A percentile compares a stretch with the other conserved stretches of the same genome.
These are phyloP conservation scores for Boletellus ananiceps DNA, from an alignment of 768 basidiomycete genomes.

Conservation along the genomic window DNA sequence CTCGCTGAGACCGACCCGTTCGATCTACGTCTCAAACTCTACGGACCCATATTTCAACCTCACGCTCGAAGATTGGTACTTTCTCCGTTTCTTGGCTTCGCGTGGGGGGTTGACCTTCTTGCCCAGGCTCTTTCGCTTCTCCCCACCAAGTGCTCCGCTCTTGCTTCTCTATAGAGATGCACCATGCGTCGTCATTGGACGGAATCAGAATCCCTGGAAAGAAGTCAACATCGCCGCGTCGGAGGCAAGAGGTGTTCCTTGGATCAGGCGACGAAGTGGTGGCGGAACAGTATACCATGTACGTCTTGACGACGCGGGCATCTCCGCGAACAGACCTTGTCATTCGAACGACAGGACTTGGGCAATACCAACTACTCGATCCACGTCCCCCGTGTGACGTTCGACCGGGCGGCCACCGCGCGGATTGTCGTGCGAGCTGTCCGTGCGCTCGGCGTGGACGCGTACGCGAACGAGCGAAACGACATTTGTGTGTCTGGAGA, in stretches of 20 bases:
- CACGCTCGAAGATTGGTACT: slow-evolving; percentile 83
- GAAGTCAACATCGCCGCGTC: slow-evolving; percentile 78
- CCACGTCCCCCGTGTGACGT: slow-evolving; percentile 75
- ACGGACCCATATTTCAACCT: slow-evolving; percentile 87
- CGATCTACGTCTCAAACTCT: slow-evolving; percentile 71
- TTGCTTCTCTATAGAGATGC: slow-evolving; percentile 83
- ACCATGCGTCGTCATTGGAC: slow-evolving; percentile 89
- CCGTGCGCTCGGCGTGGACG: slow-evolving; percentile 68
- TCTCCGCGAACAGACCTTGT: not conserved
- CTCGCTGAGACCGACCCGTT: slow-evolving; percentile 36
- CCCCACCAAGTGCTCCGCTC: slow-evolving; percentile 59
- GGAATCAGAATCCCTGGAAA: slow-evolving; percentile 99
- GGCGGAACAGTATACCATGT: slow-evolving; percentile 98
- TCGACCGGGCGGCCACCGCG: slow-evolving; percentile 76
- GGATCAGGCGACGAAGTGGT: slow-evolving; percentile 82
- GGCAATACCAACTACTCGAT: slow-evolving; percentile 98
- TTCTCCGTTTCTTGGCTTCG: slow-evolving; percentile 17
- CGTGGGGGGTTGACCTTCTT: slow-evolving; percentile 20
- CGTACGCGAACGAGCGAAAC: slow-evolving; percentile 82
- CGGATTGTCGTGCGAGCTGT: slow-evolving; percentile 76
- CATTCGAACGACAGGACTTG: slow-evolving; percentile 60
- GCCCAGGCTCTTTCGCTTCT: slow-evolving; percentile 75
- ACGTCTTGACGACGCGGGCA: slow-evolving; percentile 24
- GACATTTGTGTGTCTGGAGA: slow-evolving; percentile 80
- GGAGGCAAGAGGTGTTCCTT: slow-evolving; percentile 52